Conservation (phyloP, 148 eudicot genomes). For the Chenopodium formosanum region DNA sequence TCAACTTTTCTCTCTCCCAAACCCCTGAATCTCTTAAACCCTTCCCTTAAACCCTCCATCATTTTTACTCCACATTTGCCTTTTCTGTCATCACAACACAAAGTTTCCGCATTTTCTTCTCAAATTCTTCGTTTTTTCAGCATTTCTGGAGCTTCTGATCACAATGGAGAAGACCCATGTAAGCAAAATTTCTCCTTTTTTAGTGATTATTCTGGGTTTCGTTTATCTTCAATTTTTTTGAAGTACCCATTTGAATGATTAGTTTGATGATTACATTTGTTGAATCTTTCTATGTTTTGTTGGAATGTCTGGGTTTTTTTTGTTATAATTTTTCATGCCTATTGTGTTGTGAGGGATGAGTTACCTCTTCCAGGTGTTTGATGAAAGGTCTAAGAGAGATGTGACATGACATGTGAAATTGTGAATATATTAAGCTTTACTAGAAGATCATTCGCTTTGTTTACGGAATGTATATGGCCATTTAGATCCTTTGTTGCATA, state of each 20-base stretch:
- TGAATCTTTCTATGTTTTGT: not conserved
- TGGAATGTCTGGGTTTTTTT: not conserved
- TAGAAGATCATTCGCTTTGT: too few relatives aligned
- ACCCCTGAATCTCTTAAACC: conserved; percentile 23
- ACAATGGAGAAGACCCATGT: conserved; percentile 11
- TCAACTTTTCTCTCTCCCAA: not conserved
- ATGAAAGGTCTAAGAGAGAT: not conserved
- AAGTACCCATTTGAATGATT: conserved; percentile 2
- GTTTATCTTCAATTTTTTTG: not conserved
- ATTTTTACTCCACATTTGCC: not conserved
- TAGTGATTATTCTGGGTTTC: not conserved
- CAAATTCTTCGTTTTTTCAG: conserved; percentile 7
- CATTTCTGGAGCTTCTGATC: conserved; percentile 16
- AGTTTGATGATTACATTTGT: not conserved
- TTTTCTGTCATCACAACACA: not conserved
- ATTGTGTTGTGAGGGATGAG: not conserved
- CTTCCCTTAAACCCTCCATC: conserved; percentile 4
- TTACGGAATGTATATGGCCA: not conserved
- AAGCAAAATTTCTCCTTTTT: not conserved
- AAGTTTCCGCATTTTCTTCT: conserved; percentile 5
- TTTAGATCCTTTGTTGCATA: not conserved
- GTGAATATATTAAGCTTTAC: too few relatives aligned
- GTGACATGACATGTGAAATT: too few relatives aligned
- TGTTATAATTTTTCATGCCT: not conserved
- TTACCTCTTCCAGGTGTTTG: conserved; percentile 1